Evolutionary conservation across 768 basidiomycete species (phyloP).

Genomic region (Nidularia pulvinata): DNA sequence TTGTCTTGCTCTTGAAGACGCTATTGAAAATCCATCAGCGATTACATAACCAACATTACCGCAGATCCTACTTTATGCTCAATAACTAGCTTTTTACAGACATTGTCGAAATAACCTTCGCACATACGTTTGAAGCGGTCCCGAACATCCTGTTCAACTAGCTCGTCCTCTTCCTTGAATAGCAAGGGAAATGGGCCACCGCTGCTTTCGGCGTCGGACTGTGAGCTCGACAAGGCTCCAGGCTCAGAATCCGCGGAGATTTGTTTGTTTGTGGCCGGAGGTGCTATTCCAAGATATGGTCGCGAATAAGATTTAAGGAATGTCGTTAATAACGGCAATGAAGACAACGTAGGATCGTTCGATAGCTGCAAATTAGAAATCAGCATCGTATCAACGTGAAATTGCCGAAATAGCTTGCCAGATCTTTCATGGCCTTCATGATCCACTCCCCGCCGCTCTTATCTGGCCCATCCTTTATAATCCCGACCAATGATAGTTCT

Average conservation of each 20-base stretch:
- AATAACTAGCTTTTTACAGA: slow-evolving; percentile 88
- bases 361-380: too few species aligned
- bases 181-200: slow-evolving; percentile 36
- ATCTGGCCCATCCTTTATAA: slow-evolving; percentile 71
- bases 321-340: slow-evolving; percentile 86
- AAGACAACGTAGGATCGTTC: slow-evolving; percentile 83
- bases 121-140: slow-evolving; percentile 93
- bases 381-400: too few species aligned
- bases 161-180: slow-evolving; percentile 59
- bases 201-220: slow-evolving; percentile 20
- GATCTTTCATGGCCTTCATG: slow-evolving; percentile 82
- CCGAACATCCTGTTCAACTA: slow-evolving; percentile 84
- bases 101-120: slow-evolving; percentile 89
- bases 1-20: slow-evolving; percentile 96
- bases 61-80: slow-evolving; percentile 75
- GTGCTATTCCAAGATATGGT: slow-evolving; percentile 81
- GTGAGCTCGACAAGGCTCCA: slow-evolving; percentile 47
- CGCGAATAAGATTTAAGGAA: slow-evolving; percentile 93
- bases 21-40: slow-evolving; percentile 34
- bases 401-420: slow-evolving; percentile 48
- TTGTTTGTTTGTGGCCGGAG: slow-evolving; percentile 55
- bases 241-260: slow-evolving; percentile 53
- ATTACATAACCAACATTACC: neutral
- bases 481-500: slow-evolving; percentile 86
- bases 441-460: slow-evolving; percentile 86